Percentiles rank a stretch among this genome's conserved stretches.
Evolutionary conservation across 306 rosid species (phyloP).

Genomic region (Vachellia collinsii): DNA sequence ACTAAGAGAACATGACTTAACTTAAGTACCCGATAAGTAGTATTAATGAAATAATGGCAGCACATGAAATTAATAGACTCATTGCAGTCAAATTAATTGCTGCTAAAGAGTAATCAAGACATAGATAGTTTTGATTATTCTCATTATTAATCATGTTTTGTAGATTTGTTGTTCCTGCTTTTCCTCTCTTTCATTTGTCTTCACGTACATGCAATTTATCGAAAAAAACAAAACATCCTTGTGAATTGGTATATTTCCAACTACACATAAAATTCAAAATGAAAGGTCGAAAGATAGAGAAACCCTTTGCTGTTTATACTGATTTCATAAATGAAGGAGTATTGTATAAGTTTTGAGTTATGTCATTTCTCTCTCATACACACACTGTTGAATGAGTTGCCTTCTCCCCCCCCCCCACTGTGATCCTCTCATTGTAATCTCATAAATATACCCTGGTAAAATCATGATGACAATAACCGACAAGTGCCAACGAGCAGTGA

Average conservation of each 20-base stretch:
- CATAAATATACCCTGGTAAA: conserved; percentile 9
- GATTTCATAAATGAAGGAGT: not conserved
- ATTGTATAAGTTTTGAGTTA: not conserved
- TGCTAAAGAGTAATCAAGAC: not conserved
- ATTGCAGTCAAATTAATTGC: no score
- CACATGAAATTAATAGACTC: no score
- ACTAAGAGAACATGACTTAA: no score
- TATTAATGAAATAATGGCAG: no score
- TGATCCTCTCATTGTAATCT: not conserved
- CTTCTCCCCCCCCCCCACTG: not conserved
- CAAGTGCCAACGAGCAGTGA: no score
- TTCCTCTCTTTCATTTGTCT: conserved; percentile 3
- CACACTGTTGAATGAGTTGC: not conserved
- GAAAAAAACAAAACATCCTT: not conserved
- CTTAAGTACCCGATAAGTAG: no score
- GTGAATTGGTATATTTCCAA: not conserved
- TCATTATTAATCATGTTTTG: not conserved
- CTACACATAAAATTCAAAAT: not conserved
- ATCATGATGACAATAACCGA: conserved; percentile 7
- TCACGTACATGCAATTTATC: not conserved
- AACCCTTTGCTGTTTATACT: not conserved
- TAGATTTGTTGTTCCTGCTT: not conserved
- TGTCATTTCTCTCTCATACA: no score
- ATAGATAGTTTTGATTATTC: not conserved
- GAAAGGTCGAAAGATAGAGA: not conserved